phyloP scores from a whole-genome alignment of 176 grass and related monocot species.

The Carex littledalei region DNA sequence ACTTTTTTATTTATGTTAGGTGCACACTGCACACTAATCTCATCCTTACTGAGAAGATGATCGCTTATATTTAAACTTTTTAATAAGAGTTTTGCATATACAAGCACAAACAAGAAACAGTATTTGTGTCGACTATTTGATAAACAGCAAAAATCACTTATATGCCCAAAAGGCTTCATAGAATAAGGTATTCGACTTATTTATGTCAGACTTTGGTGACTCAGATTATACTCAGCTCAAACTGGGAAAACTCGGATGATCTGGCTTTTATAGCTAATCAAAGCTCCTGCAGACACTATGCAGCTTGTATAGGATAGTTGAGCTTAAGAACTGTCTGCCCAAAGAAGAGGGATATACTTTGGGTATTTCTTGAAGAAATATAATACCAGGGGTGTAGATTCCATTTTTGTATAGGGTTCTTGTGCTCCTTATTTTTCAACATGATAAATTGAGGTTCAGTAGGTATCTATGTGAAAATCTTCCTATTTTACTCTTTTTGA shows the following conservation, averaged over 20 bases:
- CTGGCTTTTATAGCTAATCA: neutral
- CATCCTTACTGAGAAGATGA: neutral
- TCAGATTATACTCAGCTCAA: neutral
- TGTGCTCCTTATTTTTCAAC: neutral
- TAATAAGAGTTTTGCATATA: neutral
- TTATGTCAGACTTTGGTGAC: neutral
- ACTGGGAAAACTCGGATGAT: neutral
- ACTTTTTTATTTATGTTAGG: neutral
- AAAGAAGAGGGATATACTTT: neutral
- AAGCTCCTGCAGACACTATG: neutral
- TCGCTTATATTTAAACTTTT: neutral
- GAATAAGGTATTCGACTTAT: neutral
- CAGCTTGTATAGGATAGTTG: neutral
- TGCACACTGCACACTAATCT: neutral
- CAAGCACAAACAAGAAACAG: neutral
- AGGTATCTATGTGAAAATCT: neutral
- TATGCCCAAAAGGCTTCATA: neutral
- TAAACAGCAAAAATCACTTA: too few species aligned
- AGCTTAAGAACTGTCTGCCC: neutral
- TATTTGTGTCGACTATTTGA: neutral
- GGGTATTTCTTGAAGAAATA: neutral
- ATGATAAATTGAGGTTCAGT: neutral
- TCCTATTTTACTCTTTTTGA: constrained; percentile 3
- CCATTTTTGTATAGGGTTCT: neutral
- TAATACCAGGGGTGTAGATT: neutral